These are phyloP conservation scores for Lathyrus tuberosus DNA, from an alignment of 306 rosid genomes.

Conservation along the genomic window DNA sequence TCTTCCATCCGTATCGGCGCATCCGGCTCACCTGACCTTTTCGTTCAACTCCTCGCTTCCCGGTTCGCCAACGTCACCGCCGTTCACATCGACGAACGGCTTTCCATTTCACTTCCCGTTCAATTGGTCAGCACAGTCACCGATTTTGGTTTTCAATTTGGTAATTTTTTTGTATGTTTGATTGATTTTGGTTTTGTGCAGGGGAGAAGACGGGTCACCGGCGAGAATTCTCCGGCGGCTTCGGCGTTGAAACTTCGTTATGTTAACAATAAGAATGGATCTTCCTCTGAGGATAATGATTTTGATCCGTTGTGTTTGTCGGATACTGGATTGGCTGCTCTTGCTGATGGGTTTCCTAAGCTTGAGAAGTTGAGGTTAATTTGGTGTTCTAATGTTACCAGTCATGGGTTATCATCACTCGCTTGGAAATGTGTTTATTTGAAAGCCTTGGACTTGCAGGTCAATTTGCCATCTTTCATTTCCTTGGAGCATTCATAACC, in stretches of 20 bases:
- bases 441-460: constrained; percentile 93
- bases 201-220: constrained; percentile 57
- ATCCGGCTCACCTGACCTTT: constrained; percentile 71
- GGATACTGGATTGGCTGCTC: constrained; percentile 69
- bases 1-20: constrained; percentile 78
- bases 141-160: neutral
- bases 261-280: constrained; percentile 39
- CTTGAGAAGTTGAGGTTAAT: constrained; percentile 80
- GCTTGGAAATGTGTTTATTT: constrained; percentile 61
- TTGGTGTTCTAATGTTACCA: constrained; percentile 85
- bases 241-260: constrained; percentile 47
- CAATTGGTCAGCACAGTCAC: constrained; percentile 45
- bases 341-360: constrained; percentile 78
- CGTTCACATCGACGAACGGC: constrained; percentile 78
- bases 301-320: constrained; percentile 62
- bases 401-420: constrained; percentile 61
- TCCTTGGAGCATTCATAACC: neutral
- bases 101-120: constrained; percentile 59
- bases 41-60: constrained; percentile 57
- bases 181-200: constrained; percentile 9
- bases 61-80: constrained; percentile 69
- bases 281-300: constrained; percentile 50
- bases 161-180: neutral
- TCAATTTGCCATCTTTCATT: neutral
- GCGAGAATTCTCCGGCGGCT: constrained; percentile 18